A percentile compares a stretch with the other conserved stretches of the same genome.
Evolutionary conservation across 768 basidiomycete genomes (phyloP).

Genomic region (Multifurca ochricompacta): DNA sequence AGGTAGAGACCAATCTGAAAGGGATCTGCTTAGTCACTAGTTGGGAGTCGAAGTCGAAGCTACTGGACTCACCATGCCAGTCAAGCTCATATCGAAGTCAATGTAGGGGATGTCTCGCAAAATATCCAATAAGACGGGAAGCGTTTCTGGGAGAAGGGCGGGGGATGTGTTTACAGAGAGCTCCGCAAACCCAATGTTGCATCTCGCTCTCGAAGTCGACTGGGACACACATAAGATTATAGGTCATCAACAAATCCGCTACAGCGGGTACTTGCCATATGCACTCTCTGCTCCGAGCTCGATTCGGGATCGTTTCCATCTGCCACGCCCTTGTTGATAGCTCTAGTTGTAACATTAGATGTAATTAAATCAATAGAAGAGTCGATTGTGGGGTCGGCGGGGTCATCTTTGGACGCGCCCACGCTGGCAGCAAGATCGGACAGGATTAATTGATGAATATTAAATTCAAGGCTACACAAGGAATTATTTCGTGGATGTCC

Average conservation of each 20-base stretch:
- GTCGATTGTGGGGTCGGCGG: constrained; percentile 17
- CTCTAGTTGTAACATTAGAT: constrained; percentile 48
- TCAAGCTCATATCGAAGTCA: constrained; percentile 70
- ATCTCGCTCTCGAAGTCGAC: constrained; percentile 67
- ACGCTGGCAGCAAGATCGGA: constrained; percentile 22
- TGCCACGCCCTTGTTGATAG: background rate
- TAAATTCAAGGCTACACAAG: constrained; percentile 19
- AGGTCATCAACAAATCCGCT: background rate
- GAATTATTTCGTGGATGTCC: constrained; percentile 1
- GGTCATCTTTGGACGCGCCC: constrained; percentile 17
- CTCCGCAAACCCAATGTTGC: constrained; percentile 79
- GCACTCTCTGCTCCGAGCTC: constrained; percentile 34
- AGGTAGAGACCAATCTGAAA: constrained; percentile 74
- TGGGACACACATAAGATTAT: constrained; percentile 24
- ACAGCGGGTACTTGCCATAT: constrained; percentile 46
- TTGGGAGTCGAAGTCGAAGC: background rate
- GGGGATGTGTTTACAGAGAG: constrained; percentile 59
- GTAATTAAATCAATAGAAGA: constrained; percentile 48
- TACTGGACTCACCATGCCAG: constrained; percentile 61
- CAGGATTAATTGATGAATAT: constrained; percentile 21
- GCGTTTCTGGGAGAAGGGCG: constrained; percentile 40
- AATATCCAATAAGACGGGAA: constrained; percentile 57
- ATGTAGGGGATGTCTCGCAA: constrained; percentile 65
- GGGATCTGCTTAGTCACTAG: background rate
- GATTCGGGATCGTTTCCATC: constrained; percentile 16